Evolutionary conservation across 2,329 filamentous ascomycete species (phyloP), one percentile per base, ranked within the genome.

Genomic region (Didymella exigua): DNA sequence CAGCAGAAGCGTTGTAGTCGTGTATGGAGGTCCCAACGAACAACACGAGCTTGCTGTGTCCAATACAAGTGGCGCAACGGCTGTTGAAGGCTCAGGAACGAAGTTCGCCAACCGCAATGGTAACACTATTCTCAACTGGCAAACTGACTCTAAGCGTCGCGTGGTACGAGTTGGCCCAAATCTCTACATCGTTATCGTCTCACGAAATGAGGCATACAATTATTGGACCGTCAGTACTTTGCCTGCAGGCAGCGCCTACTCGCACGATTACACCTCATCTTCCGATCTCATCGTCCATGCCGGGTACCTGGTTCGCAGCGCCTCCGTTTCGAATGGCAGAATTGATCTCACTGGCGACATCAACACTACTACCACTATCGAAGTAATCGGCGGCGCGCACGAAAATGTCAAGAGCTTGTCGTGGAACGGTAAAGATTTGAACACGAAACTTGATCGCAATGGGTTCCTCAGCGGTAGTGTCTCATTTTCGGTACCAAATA

Each of bases 281-380:
- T 64, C 61, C 1, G 61, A 64, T 24, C 50, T 88, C 10, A 84
- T 89, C 41, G 72, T 86, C 34, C 82, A 84, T 47, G 86, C 81
- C 0, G 82, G 84, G 2, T 88, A 89, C 62, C 79, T 89, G 0
- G 65, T 89, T 18, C 82, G 87, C 4, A 84, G 80, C 0, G 85
- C 85, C 0, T 77, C 78, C 1, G 68, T 87, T 1, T 62, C 81
- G 3, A 82, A 79, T 1, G 77, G 74, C 9, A 79, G 80, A 4
- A 78, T 93, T 5, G 77, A 82, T n/a, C 71, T 93, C 2, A 82
- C 82, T 3, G 89, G 86, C 2, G 89, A 93, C 63, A 81, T 91
- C 61, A 92, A 92, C 61, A 73, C 79, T 0, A 90, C 88, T 0
- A 85, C 86, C 0, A 67, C 81, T 0, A 72, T 93, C 11, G 87